phyloP scores from a whole-genome alignment of 2,329 filamentous ascomycete species.

The Ceratocystis colombiana region DNA sequence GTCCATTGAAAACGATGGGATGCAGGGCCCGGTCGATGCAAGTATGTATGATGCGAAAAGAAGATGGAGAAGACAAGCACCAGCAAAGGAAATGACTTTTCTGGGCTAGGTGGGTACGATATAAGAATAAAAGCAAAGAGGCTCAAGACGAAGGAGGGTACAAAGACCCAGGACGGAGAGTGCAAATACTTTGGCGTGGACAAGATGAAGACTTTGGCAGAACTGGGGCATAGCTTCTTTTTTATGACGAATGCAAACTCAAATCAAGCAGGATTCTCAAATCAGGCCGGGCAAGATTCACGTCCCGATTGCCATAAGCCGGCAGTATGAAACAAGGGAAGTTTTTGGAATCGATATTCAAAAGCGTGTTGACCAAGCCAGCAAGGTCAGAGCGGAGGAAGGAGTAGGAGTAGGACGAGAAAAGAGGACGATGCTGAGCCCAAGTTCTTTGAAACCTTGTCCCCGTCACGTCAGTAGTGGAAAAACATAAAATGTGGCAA shows the following conservation, averaged over 20 bases:
- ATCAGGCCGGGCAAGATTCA: background rate
- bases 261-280: conserved; percentile 9
- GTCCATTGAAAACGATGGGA: conserved; percentile 8
- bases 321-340: conserved; percentile 9
- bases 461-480: background rate
- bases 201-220: too few species aligned
- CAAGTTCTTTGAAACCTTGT: background rate
- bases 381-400: background rate
- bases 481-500: background rate
- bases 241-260: conserved; percentile 8
- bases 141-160: background rate
- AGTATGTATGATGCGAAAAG: too few species aligned
- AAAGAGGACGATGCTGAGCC: background rate
- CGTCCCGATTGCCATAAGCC: background rate
- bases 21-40: too few species aligned
- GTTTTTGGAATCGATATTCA: background rate
- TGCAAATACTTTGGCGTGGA: background rate
- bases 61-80: too few species aligned
- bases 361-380: background rate
- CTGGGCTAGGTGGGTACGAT: background rate
- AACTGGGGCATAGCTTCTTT: background rate
- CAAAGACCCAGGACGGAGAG: background rate
- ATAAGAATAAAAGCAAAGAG: background rate
- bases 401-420: background rate
- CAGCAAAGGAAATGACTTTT: too few species aligned